Percentiles rank a stretch among this genome's conserved stretches.
phyloP scores from a whole-genome alignment of 805 yeast genomes.

The Phaffomyces antillensis region DNA sequence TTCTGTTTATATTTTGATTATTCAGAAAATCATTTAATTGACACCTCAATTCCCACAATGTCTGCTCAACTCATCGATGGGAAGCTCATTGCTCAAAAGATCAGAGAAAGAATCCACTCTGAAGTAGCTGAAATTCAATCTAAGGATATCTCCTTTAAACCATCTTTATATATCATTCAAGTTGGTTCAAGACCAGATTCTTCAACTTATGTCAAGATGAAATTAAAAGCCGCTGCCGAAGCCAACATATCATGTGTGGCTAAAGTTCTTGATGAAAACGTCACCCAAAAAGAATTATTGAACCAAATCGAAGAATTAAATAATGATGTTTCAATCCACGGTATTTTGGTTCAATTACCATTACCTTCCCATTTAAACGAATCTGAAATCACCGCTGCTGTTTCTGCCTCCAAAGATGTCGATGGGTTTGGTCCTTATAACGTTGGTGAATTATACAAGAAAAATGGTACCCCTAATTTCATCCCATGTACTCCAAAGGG shows the following conservation, averaged over 20 bases:
- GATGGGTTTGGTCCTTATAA: constrained; percentile 79
- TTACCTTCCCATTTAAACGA: constrained; percentile 67
- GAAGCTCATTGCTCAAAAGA: constrained; percentile 42
- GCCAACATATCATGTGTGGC: constrained; percentile 59
- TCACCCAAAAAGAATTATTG: constrained; percentile 50
- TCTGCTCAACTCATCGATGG: constrained; percentile 45
- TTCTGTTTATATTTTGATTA: too few species aligned
- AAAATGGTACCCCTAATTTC: constrained; percentile 62
- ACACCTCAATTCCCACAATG: background rate
- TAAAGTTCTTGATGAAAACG: constrained; percentile 49
- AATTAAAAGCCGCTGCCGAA: constrained; percentile 67
- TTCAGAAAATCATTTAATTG: background rate
- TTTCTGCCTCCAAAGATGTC: constrained; percentile 62
- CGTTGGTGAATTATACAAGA: constrained; percentile 70
- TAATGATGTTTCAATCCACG: constrained; percentile 54
- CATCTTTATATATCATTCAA: constrained; percentile 75
- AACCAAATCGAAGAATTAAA: constrained; percentile 50
- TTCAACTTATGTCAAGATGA: constrained; percentile 75
- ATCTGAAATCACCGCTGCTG: constrained; percentile 58
- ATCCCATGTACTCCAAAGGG: constrained; percentile 86
- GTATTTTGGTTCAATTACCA: constrained; percentile 72
- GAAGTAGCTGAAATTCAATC: constrained; percentile 41
- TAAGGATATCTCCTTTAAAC: constrained; percentile 47
- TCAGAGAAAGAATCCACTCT: constrained; percentile 43
- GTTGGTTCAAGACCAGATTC: constrained; percentile 77